phyloP scores from a whole-genome alignment of 768 basidiomycete genomes.

The Suillus plorans region DNA sequence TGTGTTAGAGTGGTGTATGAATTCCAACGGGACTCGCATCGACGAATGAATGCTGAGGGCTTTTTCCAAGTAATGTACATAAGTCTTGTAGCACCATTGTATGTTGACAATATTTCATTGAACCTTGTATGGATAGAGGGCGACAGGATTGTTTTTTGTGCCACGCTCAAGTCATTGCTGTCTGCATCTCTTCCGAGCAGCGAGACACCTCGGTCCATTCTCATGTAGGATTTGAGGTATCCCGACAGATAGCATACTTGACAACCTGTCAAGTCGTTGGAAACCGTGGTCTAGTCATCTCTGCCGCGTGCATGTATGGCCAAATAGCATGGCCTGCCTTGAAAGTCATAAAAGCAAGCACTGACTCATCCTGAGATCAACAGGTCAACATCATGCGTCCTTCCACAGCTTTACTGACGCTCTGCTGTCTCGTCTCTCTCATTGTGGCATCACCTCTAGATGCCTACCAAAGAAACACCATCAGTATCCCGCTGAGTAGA shows the following conservation, averaged over 20 bases:
- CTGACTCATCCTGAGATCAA: neutral
- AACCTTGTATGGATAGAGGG: neutral
- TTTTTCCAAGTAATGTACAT: constrained; percentile 3
- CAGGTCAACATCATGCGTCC: neutral
- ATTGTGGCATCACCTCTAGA: neutral
- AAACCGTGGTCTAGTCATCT: neutral
- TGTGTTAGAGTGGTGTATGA: constrained; percentile 56
- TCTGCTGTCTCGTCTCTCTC: neutral
- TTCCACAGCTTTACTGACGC: neutral
- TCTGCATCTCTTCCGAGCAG: neutral
- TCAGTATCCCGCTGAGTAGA: neutral
- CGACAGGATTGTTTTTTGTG: neutral
- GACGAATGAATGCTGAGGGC: constrained; percentile 17
- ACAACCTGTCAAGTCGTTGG: neutral
- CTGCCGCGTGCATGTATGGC: neutral
- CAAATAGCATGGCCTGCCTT: neutral
- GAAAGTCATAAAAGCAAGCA: neutral
- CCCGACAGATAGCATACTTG: neutral
- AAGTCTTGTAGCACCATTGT: constrained; percentile 1
- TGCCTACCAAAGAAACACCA: neutral
- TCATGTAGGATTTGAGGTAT: neutral
- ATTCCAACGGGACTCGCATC: constrained; percentile 51
- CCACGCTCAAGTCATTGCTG: neutral
- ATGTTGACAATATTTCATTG: constrained; percentile 1
- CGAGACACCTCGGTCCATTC: neutral